These are phyloP conservation scores for Pseudoturritis turrita DNA, from an alignment of 345 rosid genomes.

Conservation along the genomic window DNA sequence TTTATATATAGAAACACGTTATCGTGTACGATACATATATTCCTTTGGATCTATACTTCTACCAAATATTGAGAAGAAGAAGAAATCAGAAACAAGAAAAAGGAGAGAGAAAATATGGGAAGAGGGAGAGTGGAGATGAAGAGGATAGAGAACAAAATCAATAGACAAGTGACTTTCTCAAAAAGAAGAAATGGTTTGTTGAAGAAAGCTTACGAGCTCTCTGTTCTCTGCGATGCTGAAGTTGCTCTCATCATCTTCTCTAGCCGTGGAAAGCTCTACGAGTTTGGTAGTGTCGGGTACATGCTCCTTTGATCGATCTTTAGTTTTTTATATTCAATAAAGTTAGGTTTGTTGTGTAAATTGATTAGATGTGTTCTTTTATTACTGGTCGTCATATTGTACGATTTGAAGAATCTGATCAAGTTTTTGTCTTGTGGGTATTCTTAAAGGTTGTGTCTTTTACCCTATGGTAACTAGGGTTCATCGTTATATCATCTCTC, in stretches of 20 bases:
- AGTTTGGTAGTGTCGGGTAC: conserved; percentile 72
- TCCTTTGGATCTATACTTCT: conserved; percentile 15
- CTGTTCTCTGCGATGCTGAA: conserved; percentile 83
- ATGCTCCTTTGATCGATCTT: background rate
- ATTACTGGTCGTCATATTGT: background rate
- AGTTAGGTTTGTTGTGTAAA: background rate
- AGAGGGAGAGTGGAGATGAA: conserved; percentile 89
- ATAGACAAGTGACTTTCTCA: conserved; percentile 83
- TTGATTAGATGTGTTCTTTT: background rate
- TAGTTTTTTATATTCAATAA: background rate
- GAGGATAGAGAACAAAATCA: conserved; percentile 89
- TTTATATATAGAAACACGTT: background rate
- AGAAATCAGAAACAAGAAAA: conserved; percentile 5
- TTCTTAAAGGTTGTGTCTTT: conserved; percentile 15
- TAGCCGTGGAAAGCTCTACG: conserved; percentile 80
- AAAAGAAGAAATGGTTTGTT: conserved; percentile 73
- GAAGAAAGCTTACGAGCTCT: conserved; percentile 85
- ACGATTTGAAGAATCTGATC: conserved; percentile 11
- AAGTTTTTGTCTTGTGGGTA: conserved; percentile 17
- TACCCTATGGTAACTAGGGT: conserved; percentile 18
- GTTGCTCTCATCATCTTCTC: conserved; percentile 86
- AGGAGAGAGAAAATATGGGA: conserved; percentile 46
- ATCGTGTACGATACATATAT: conserved; percentile 9
- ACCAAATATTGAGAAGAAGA: background rate
- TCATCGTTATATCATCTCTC: conserved; percentile 8